A percentile compares a stretch with the other conserved stretches of the same genome.
Conservation (phyloP, 257 asterid species). For the Gentiana dahurica region DNA sequence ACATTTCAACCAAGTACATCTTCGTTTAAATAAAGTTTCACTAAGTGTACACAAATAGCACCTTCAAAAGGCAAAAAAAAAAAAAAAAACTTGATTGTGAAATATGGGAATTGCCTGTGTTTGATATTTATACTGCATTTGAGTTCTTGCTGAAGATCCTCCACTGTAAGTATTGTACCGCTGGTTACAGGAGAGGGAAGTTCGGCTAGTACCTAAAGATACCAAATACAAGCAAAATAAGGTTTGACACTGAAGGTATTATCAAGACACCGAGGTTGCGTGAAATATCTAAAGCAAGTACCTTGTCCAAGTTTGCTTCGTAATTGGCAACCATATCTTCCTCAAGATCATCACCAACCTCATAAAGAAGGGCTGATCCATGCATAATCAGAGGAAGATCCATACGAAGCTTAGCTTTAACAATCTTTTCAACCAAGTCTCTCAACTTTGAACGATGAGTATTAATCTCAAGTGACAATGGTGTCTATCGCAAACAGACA, state of each 20-base stretch:
- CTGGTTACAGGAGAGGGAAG: slow-evolving; percentile 86
- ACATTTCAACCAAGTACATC: neutral
- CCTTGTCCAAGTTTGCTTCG: slow-evolving; percentile 91
- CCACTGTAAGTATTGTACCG: slow-evolving; percentile 77
- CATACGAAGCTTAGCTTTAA: slow-evolving; percentile 90
- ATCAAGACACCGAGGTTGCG: neutral
- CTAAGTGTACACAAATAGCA: neutral
- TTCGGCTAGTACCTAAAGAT: slow-evolving; percentile 57
- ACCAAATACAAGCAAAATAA: slow-evolving; percentile 9
- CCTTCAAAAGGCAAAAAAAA: slow-evolving; percentile 13
- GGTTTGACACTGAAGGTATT: neutral
- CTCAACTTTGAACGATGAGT: slow-evolving; percentile 69
- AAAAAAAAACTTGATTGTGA: slow-evolving; percentile 7
- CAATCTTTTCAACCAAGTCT: slow-evolving; percentile 86
- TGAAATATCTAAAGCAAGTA: slow-evolving; percentile 9
- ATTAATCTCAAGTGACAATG: slow-evolving; percentile 83
- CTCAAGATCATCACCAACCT: slow-evolving; percentile 96
- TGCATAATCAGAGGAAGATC: slow-evolving; percentile 80
- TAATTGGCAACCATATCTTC: slow-evolving; percentile 79
- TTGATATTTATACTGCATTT: slow-evolving; percentile 70
- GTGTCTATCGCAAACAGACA: slow-evolving; percentile 49
- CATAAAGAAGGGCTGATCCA: slow-evolving; percentile 79
- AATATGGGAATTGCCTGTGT: slow-evolving; percentile 39
- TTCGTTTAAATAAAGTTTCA: neutral
- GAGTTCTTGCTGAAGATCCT: slow-evolving; percentile 95